These are phyloP conservation scores for Xerocomus spinulosus DNA, from an alignment of 768 basidiomycete species.

Conservation along the genomic window DNA sequence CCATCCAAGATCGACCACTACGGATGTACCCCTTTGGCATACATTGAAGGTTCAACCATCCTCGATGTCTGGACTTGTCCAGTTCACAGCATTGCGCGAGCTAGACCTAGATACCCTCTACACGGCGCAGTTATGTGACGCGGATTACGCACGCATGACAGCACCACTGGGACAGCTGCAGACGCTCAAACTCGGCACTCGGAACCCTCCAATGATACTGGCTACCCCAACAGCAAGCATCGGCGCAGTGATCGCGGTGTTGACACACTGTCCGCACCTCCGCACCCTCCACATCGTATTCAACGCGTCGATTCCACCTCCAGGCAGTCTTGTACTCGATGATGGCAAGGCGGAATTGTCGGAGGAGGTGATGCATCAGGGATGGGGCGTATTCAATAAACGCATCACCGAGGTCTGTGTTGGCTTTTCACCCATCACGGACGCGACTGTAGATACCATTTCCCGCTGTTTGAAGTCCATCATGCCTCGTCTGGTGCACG, in stretches of 20 bases:
- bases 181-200: conserved; percentile 14
- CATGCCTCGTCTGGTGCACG: conserved; percentile 10
- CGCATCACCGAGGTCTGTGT: conserved; percentile 9
- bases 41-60: conserved; percentile 1
- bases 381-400: conserved; percentile 7
- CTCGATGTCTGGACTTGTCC: conserved; percentile 5
- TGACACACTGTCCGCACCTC: conserved; percentile 10
- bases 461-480: conserved; percentile 10
- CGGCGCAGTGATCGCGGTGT: conserved; percentile 10
- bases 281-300: conserved; percentile 17
- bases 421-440: conserved; percentile 17
- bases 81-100: conserved; percentile 10
- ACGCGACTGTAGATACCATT: background rate
- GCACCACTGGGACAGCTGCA: conserved; percentile 4
- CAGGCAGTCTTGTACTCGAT: background rate
- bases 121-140: conserved; percentile 8
- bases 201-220: background rate
- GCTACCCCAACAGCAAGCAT: conserved; percentile 7
- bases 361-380: background rate
- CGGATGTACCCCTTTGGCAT: background rate
- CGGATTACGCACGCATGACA: conserved; percentile 10
- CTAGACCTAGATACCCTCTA: conserved; percentile 17
- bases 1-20: background rate
- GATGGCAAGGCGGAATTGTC: background rate
- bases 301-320: conserved; percentile 9